These are phyloP conservation scores for Talaromyces pinophilus DNA, from an alignment of 2,329 filamentous ascomycete genomes.

Conservation along the genomic window DNA sequence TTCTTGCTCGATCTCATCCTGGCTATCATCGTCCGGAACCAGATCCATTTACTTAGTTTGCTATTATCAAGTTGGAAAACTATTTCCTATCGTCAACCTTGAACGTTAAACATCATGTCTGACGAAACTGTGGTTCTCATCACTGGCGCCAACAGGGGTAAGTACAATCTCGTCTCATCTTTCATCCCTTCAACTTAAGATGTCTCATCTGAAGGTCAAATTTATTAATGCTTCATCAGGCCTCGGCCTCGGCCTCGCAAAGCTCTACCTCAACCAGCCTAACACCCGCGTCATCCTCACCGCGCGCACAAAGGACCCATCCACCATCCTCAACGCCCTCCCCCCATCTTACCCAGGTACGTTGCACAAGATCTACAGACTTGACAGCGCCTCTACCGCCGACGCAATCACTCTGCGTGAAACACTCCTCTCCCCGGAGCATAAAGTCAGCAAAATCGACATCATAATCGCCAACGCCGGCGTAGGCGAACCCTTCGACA, in stretches of 20 bases:
- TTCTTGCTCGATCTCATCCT: background rate
- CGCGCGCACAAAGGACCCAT: slow-evolving; percentile 9
- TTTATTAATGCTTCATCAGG: background rate
- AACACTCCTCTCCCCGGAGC: background rate
- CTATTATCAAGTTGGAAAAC: too few relatives aligned
- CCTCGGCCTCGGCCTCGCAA: slow-evolving; percentile 20
- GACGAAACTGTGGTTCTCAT: slow-evolving; percentile 22
- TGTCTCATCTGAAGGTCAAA: background rate
- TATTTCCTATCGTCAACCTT: background rate
- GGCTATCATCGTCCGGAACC: too few relatives aligned
- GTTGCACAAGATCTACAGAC: slow-evolving; percentile 20
- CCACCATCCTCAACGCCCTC: slow-evolving; percentile 3
- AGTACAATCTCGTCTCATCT: background rate
- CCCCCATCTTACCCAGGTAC: slow-evolving; percentile 5
- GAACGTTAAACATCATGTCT: slow-evolving; percentile 9
- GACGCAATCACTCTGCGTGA: slow-evolving; percentile 18
- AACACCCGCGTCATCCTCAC: slow-evolving; percentile 22
- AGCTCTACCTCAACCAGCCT: slow-evolving; percentile 17
- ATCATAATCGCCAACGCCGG: slow-evolving; percentile 23
- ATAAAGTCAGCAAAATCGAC: slow-evolving; percentile 16
- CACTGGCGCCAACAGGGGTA: slow-evolving; percentile 22
- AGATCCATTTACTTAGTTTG: background rate
- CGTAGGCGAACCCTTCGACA: slow-evolving; percentile 12
- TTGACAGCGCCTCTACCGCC: slow-evolving; percentile 19
- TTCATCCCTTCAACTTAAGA: background rate